phyloP scores from a whole-genome alignment of 768 basidiomycete genomes.

The Exsudoporus frostii region DNA sequence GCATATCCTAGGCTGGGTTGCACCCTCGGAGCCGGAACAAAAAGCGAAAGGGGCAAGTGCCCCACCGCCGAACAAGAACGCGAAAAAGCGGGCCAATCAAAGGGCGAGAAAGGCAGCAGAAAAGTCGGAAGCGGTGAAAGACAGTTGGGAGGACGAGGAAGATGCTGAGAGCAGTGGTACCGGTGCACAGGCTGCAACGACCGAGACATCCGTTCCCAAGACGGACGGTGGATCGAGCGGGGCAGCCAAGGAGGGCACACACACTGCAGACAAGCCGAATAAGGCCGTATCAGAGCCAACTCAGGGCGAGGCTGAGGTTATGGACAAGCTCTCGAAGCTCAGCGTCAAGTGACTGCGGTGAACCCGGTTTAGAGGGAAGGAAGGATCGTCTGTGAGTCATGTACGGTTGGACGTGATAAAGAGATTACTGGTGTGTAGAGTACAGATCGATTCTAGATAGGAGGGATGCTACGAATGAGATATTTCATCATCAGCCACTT shows the following conservation, averaged over 20 bases:
- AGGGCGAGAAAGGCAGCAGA: constrained; percentile 63
- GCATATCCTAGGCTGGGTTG: constrained; percentile 79
- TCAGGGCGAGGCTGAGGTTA: constrained; percentile 34
- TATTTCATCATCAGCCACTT: constrained; percentile 7
- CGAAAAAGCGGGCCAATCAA: constrained; percentile 77
- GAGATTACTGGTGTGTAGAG: constrained; percentile 15
- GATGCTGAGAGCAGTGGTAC: constrained; percentile 36
- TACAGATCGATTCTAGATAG: constrained; percentile 1
- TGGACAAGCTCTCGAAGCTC: constrained; percentile 55
- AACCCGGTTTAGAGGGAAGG: background rate
- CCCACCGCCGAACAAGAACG: constrained; percentile 67
- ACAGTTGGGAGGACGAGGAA: constrained; percentile 78
- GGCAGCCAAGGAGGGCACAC: constrained; percentile 14
- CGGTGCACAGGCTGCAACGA: background rate
- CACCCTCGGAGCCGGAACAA: constrained; percentile 45
- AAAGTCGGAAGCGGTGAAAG: constrained; percentile 56
- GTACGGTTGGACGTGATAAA: background rate
- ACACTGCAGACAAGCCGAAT: constrained; percentile 25
- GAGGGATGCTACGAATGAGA: constrained; percentile 14
- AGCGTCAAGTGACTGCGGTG: constrained; percentile 43
- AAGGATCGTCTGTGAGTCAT: background rate
- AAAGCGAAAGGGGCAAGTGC: constrained; percentile 29
- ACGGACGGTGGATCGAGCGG: constrained; percentile 1
- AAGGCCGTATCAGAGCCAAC: constrained; percentile 16
- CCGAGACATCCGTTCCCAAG: constrained; percentile 25